These are phyloP conservation scores for Aquanectria penicillioides DNA, from an alignment of 2,329 filamentous ascomycete species.

Conservation along the genomic window DNA sequence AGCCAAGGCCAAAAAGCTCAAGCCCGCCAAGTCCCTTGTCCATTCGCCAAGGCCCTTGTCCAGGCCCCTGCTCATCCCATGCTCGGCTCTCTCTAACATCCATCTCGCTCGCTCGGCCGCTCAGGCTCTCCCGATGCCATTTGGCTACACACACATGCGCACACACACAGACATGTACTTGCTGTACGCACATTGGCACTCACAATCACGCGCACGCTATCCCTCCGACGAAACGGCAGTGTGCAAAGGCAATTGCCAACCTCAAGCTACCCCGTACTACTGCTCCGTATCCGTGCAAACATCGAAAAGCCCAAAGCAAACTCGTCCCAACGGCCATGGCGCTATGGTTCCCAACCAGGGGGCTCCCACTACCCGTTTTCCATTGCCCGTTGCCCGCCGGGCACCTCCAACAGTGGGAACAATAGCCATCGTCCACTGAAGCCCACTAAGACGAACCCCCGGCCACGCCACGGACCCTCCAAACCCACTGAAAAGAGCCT, in stretches of 20 bases:
- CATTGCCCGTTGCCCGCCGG: constrained; percentile 2
- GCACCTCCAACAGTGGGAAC: background rate
- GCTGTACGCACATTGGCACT: background rate
- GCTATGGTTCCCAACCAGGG: too few species aligned
- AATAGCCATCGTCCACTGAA: constrained; percentile 4
- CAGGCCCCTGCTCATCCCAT: background rate
- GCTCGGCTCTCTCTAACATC: background rate
- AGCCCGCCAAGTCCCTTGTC: background rate
- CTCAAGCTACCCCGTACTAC: too few species aligned
- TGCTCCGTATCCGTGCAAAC: too few species aligned
- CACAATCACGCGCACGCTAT: background rate
- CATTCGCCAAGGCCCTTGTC: background rate
- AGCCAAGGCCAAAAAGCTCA: background rate
- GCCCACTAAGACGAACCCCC: constrained; percentile 15
- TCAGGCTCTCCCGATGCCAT: constrained; percentile 7
- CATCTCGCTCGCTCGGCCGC: constrained; percentile 3
- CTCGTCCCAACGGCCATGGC: too few species aligned
- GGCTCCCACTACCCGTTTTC: background rate
- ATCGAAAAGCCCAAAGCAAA: too few species aligned
- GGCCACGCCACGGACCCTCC: constrained; percentile 6
- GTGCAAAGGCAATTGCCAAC: background rate
- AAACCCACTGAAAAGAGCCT: constrained; percentile 19
- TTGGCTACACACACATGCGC: background rate
- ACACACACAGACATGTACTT: too few species aligned
- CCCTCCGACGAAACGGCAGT: background rate